Conservation (phyloP, 164 flowering plant species). For the Chimonanthus praecox region DNA sequence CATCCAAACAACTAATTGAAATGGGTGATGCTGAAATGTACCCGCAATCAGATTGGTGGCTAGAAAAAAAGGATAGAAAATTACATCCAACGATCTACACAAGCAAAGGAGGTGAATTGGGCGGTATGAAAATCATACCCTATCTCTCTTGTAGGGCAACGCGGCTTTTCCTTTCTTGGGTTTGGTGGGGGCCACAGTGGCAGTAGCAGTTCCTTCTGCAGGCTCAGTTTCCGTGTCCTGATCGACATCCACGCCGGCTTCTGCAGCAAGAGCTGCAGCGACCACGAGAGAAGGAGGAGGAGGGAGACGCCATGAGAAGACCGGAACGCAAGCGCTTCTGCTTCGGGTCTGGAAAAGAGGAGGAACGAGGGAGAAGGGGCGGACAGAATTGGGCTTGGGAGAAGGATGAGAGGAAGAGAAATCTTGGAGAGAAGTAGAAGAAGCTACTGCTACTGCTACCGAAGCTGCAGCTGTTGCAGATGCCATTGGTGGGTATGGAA, state of each 20-base stretch:
- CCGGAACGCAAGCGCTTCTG: slow-evolving; percentile 2
- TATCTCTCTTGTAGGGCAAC: slow-evolving; percentile 76
- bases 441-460: too few relatives aligned
- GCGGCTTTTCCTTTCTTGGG: slow-evolving; percentile 92
- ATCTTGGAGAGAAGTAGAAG: too few relatives aligned
- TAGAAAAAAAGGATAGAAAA: background rate
- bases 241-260: slow-evolving; percentile 26
- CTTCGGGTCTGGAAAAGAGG: slow-evolving; percentile 17
- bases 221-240: slow-evolving; percentile 26
- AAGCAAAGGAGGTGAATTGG: background rate
- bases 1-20: too few relatives aligned
- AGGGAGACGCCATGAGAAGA: background rate
- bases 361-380: slow-evolving; percentile 25
- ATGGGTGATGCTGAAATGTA: too few relatives aligned
- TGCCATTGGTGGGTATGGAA: too few relatives aligned
- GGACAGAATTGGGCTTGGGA: background rate
- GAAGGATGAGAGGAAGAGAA: too few relatives aligned
- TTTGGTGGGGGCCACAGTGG: slow-evolving; percentile 27
- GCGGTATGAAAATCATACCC: slow-evolving; percentile 30
- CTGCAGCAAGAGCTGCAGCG: slow-evolving; percentile 33
- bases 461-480: too few relatives aligned
- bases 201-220: slow-evolving; percentile 18
- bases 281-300: slow-evolving; percentile 15
- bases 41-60: too few relatives aligned
- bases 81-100: background rate